These are phyloP conservation scores for Balansia obtecta DNA, from an alignment of 2,329 filamentous ascomycete species.

Conservation along the genomic window DNA sequence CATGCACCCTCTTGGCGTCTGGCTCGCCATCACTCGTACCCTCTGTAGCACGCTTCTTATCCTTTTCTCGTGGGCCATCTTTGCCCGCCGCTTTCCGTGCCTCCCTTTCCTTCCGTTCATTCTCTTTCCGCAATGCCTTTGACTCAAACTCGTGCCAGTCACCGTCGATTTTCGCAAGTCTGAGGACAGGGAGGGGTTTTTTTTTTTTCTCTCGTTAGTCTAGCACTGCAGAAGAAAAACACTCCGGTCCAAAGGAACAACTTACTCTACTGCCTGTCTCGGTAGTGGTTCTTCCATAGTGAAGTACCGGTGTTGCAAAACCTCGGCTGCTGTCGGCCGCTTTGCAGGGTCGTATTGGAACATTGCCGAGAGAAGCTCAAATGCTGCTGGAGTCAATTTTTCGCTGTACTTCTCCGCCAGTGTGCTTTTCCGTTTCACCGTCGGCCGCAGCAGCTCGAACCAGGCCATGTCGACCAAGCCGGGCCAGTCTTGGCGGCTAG, in stretches of 20 bases:
- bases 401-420: conserved; percentile 79
- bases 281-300: conserved; percentile 65
- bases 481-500: conserved; percentile 75
- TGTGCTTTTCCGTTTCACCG: conserved; percentile 55
- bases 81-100: conserved; percentile 31
- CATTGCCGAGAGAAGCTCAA: conserved; percentile 72
- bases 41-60: conserved; percentile 28
- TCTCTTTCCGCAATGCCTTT: conserved; percentile 84
- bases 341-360: conserved; percentile 80
- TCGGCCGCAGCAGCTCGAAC: conserved; percentile 83
- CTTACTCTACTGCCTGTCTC: conserved; percentile 70
- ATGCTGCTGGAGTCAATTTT: conserved; percentile 64
- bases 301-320: conserved; percentile 84
- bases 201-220: neutral
- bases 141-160: conserved; percentile 99
- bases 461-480: conserved; percentile 87
- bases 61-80: conserved; percentile 21
- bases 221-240: neutral
- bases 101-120: conserved; percentile 53
- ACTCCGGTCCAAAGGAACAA: conserved; percentile 12
- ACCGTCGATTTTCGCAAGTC: conserved; percentile 68
- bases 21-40: conserved; percentile 15
- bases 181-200: conserved; percentile 17
- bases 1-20: conserved; percentile 22
- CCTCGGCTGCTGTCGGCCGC: conserved; percentile 71